Evolutionary conservation across 2,329 filamentous ascomycete species (phyloP).

Genomic region (Fusarium subtropicale): DNA sequence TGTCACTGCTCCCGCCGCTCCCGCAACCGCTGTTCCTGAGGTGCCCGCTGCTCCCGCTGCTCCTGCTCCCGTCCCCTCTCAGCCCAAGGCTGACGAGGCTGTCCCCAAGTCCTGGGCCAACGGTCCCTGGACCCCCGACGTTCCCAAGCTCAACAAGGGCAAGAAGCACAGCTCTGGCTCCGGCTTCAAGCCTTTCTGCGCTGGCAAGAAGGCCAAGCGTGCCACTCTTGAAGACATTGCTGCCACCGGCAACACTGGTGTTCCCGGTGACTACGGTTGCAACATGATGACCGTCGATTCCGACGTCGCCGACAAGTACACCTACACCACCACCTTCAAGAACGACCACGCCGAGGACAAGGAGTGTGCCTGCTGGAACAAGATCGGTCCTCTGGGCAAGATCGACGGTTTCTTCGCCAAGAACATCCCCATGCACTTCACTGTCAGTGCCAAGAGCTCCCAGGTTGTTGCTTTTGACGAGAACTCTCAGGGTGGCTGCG

Average conservation of each 20-base stretch:
- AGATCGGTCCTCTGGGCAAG: constrained; percentile 59
- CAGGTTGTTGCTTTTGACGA: constrained; percentile 59
- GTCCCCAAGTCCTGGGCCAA: constrained; percentile 11
- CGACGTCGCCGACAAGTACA: constrained; percentile 54
- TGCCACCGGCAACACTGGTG: constrained; percentile 62
- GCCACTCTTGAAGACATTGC: constrained; percentile 60
- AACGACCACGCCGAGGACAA: constrained; percentile 52
- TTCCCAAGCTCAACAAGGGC: constrained; percentile 8
- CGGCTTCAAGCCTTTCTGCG: constrained; percentile 52
- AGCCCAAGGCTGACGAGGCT: constrained; percentile 3
- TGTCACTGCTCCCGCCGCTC: constrained; percentile 10
- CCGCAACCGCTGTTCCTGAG: constrained; percentile 8
- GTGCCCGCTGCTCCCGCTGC: constrained; percentile 9
- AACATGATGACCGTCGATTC: constrained; percentile 62
- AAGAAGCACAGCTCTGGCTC: constrained; percentile 32
- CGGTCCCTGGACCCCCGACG: background rate
- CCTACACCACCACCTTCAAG: constrained; percentile 58
- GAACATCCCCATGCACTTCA: constrained; percentile 56
- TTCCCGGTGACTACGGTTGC: constrained; percentile 59
- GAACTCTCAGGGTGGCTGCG: constrained; percentile 62
- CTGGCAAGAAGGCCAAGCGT: constrained; percentile 56
- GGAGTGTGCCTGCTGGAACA: constrained; percentile 62
- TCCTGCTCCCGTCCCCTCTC: background rate
- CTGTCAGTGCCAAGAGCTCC: constrained; percentile 52
- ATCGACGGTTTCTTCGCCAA: constrained; percentile 64